phyloP scores from a whole-genome alignment of 2,329 filamentous ascomycete species.

The Lasiodiplodia sp. region DNA sequence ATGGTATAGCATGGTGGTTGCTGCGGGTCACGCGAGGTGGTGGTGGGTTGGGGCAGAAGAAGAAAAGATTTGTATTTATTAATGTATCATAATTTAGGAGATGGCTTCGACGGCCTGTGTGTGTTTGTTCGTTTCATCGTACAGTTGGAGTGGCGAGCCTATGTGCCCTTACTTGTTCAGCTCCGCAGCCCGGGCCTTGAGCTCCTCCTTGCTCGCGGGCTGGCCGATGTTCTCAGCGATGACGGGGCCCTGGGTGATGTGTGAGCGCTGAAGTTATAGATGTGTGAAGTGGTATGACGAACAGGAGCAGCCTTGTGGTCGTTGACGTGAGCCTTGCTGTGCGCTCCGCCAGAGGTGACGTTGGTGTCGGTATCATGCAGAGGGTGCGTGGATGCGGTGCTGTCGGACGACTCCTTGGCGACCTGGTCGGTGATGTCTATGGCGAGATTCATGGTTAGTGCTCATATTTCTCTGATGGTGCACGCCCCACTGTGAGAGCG shows the following conservation, averaged over 20 bases:
- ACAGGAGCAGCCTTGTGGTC: conserved; percentile 53
- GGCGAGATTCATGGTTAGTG: neutral
- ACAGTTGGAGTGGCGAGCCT: neutral
- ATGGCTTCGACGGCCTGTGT: neutral
- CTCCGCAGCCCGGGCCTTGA: conserved; percentile 59
- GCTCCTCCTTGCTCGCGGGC: conserved; percentile 57
- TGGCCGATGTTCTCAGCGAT: conserved; percentile 54
- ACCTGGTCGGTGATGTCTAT: conserved; percentile 55
- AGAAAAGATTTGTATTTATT: neutral
- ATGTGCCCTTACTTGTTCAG: conserved; percentile 52
- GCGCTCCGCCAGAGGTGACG: conserved; percentile 42
- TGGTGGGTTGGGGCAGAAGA: neutral
- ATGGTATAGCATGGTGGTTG: neutral
- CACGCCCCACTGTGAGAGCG: neutral
- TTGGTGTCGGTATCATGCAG: conserved; percentile 45
- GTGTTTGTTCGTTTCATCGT: conserved; percentile 10
- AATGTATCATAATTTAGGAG: neutral
- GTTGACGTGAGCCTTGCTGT: conserved; percentile 40
- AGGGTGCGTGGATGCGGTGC: conserved; percentile 44
- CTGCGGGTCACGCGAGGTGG: conserved; percentile 35
- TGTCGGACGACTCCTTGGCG: conserved; percentile 55
- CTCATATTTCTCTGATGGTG: neutral
- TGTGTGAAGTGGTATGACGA: conserved; percentile 30
- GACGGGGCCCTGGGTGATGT: conserved; percentile 49
- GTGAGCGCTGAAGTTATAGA: neutral